Base-by-base conservation (phyloP, 768 basidiomycete species). In the Boletales sp. region DNA sequence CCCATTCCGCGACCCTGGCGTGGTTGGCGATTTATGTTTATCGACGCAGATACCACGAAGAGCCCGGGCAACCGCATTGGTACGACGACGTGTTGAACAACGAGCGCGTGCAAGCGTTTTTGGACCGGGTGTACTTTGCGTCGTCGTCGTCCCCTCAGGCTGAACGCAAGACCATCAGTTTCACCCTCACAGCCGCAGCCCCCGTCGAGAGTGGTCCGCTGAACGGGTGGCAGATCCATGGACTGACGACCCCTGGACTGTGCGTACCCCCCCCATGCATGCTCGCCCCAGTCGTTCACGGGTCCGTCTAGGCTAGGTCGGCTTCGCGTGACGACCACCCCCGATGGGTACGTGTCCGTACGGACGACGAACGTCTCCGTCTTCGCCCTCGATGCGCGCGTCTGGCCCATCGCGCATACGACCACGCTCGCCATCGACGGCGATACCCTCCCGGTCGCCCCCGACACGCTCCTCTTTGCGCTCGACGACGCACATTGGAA, bases 131-230 rank as follows among this genome's bases (percentile, higher is more conserved):
- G 31, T 53, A 50, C 37, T 55, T 51, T 35, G 41, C 49, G n/a
- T 57, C 44, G 8, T 57, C 44, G 8, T 35, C 41, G 34, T 4
- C 41, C 10, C 14, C 1, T 10, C 10, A 15, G 18, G 33, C 21
- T 37, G 51, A 21, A 11, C 41, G 0, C 25, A 39, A 41, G 21
- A 52, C 13, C 33, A 17, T 17, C 10, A 11, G 17, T 12, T 93
- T 90, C 63, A 90, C 86, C 2, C 67, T 94, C 48, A 94, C 90
- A 0, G 82, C 86, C 6, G 77, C 83, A 2, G 73, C 77, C 31
- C 90, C 92, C 1, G 60, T 72, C 1, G 88, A 90, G 59, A 79
- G 76, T 49, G 89, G 88, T 1, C 72, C 86, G 2, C 64, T 91
- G 48, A 74, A 83, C 59, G 91, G 90, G 3, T 88, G 82, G 73